Conservation (phyloP, 2,329 filamentous ascomycete species). For the Colletotrichum orbiculare region DNA sequence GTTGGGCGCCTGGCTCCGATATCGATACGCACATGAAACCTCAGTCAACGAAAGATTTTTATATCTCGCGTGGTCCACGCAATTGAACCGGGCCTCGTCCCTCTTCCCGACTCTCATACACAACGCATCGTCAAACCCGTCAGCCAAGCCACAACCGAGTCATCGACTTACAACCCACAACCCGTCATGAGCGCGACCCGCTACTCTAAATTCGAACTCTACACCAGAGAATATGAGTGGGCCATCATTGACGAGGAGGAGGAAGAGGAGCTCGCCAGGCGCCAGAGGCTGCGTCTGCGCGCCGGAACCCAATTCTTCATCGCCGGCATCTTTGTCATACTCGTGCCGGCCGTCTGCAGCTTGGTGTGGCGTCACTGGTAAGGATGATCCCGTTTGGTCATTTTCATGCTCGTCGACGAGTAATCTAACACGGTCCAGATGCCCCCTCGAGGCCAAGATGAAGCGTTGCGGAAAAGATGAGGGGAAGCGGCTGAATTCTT, state of each 20-base stretch:
- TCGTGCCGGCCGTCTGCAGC: constrained; percentile 28
- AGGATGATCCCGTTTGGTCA: neutral
- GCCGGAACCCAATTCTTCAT: constrained; percentile 8
- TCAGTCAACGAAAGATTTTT: too few species aligned
- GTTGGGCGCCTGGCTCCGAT: too few species aligned
- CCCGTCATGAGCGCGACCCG: constrained; percentile 3
- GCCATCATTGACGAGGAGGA: constrained; percentile 36
- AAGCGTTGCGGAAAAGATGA: too few species aligned
- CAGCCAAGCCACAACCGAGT: neutral
- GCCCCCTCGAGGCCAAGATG: neutral
- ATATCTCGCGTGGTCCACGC: too few species aligned
- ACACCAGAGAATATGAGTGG: constrained; percentile 36
- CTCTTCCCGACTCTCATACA: neutral
- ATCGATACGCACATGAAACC: too few species aligned
- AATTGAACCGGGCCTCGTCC: neutral
- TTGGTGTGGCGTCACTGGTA: constrained; percentile 22
- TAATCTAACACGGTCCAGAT: constrained; percentile 1
- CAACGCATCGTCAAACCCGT: neutral
- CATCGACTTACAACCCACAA: neutral
- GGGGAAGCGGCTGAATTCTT: too few species aligned
- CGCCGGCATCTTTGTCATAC: constrained; percentile 26
- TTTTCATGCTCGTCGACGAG: neutral
- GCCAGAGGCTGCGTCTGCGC: constrained; percentile 8
- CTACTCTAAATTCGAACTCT: constrained; percentile 6
- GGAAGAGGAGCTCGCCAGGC: constrained; percentile 28